These are phyloP conservation scores for Termitomyces sp. DNA, from an alignment of 768 basidiomycete genomes.

Conservation along the genomic window DNA sequence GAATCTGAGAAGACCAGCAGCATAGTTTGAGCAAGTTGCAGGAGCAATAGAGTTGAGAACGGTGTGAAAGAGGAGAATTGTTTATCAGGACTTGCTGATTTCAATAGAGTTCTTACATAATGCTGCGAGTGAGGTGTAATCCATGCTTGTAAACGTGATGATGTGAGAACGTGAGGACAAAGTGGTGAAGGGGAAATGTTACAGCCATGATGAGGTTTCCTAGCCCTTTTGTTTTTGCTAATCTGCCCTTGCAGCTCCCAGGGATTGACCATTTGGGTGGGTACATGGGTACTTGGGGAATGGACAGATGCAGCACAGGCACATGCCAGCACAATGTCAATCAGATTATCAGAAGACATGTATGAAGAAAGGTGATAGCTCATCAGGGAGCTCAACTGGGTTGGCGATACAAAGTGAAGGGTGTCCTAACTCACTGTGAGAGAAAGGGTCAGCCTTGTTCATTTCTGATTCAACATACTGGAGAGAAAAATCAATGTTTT, in stretches of 20 bases:
- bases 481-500: not conserved
- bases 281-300: too few relatives aligned
- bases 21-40: slow-evolving; percentile 22
- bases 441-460: too few relatives aligned
- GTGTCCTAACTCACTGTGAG: too few relatives aligned
- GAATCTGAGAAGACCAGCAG: slow-evolving; percentile 28
- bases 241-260: too few relatives aligned
- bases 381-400: too few relatives aligned
- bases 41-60: not conserved
- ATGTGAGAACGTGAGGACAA: not conserved
- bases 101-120: not conserved
- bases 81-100: not conserved
- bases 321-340: too few relatives aligned
- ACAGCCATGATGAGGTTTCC: not conserved
- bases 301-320: too few relatives aligned
- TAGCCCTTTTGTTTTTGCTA: not conserved
- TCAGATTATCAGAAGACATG: too few relatives aligned
- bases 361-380: too few relatives aligned
- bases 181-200: not conserved
- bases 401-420: too few relatives aligned
- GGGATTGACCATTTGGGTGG: too few relatives aligned
- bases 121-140: not conserved
- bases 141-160: not conserved
- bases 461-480: too few relatives aligned
- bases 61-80: not conserved